These are phyloP conservation scores for Eucalyptus sp. DNA, from an alignment of 345 rosid genomes.

Conservation along the genomic window DNA sequence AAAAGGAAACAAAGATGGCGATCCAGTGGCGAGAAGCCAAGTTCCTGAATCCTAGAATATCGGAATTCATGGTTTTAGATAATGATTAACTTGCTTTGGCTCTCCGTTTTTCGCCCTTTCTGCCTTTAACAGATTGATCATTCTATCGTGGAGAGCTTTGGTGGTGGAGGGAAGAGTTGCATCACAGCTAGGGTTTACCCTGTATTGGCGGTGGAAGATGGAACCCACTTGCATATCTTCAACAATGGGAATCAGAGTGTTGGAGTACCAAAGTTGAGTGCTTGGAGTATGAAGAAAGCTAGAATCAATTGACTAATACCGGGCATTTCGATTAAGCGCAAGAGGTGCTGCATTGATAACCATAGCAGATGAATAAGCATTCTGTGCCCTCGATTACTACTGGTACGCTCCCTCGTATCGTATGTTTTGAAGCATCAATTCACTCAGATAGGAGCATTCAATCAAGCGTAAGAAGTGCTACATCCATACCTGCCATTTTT, in stretches of 20 bases:
- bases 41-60: neutral
- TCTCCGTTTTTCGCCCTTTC: neutral
- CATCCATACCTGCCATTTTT: constrained; percentile 52
- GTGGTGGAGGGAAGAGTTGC: constrained; percentile 50
- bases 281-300: constrained; percentile 74
- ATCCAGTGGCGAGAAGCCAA: neutral
- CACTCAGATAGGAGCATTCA: neutral
- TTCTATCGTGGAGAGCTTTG: constrained; percentile 80
- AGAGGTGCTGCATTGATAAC: constrained; percentile 19
- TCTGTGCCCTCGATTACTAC: neutral
- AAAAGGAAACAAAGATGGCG: neutral
- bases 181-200: constrained; percentile 75
- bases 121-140: constrained; percentile 36
- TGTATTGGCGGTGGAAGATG: constrained; percentile 15
- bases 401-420: no score
- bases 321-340: neutral
- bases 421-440: neutral
- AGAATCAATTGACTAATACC: constrained; percentile 11
- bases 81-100: neutral
- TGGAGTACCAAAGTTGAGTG: constrained; percentile 19
- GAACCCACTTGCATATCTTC: constrained; percentile 39
- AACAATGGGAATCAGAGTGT: constrained; percentile 44
- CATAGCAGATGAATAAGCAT: neutral
- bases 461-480: neutral
- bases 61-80: neutral